Evolutionary conservation across 2,329 filamentous ascomycete genomes (phyloP).

Genomic region (Penicillium brevicompactum): DNA sequence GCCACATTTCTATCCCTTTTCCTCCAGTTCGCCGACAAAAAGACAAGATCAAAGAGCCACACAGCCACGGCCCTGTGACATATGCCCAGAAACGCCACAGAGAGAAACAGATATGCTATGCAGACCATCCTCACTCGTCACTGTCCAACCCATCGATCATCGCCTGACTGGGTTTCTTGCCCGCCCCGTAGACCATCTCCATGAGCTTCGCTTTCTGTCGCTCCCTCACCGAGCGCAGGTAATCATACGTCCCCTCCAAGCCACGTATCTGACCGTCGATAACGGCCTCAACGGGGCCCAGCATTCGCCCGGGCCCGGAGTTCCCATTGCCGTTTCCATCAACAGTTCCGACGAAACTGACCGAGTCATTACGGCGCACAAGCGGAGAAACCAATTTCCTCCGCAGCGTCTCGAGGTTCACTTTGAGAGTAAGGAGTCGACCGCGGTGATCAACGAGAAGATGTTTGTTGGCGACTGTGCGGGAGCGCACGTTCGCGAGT

Average conservation of each 20-base stretch:
- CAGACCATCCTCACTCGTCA: slow-evolving; percentile 9
- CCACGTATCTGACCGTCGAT: slow-evolving; percentile 81
- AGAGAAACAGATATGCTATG: slow-evolving; percentile 3
- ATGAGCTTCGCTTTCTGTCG: slow-evolving; percentile 81
- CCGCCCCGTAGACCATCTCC: slow-evolving; percentile 71
- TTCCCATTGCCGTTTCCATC: slow-evolving; percentile 24
- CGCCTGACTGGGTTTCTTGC: slow-evolving; percentile 31
- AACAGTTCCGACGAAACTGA: slow-evolving; percentile 36
- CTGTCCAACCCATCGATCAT: slow-evolving; percentile 25
- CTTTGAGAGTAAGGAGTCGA: slow-evolving; percentile 78
- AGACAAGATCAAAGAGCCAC: slow-evolving; percentile 6
- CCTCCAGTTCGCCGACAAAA: slow-evolving; percentile 5
- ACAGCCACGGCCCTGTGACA: slow-evolving; percentile 3
- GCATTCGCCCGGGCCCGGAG: slow-evolving; percentile 54
- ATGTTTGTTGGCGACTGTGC: slow-evolving; percentile 84
- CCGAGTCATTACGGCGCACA: slow-evolving; percentile 66
- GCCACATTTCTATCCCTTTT: slow-evolving; percentile 10
- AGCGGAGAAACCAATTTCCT: slow-evolving; percentile 83
- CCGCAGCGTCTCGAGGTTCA: slow-evolving; percentile 81
- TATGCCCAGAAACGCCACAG: slow-evolving; percentile 9
- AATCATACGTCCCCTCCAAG: slow-evolving; percentile 75
- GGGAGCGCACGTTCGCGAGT: slow-evolving; percentile 74
- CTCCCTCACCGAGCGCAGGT: slow-evolving; percentile 74
- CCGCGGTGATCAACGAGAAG: slow-evolving; percentile 85
- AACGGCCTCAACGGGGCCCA: slow-evolving; percentile 59